phyloP scores from a whole-genome alignment of 345 rosid genomes.

The Kandelia obovata region DNA sequence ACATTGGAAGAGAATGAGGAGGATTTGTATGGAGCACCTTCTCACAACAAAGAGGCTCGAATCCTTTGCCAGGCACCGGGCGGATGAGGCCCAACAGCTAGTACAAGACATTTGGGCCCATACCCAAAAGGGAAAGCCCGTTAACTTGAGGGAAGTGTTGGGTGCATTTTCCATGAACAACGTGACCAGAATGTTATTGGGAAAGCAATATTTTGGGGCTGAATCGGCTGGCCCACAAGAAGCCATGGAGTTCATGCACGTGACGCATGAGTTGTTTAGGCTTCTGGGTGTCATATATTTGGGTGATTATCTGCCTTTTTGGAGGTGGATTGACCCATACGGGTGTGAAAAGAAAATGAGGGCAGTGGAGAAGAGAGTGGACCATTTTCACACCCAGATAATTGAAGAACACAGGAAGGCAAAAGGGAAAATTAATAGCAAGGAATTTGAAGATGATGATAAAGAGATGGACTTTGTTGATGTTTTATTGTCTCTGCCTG shows the following conservation, averaged over 20 bases:
- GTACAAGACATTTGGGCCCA: conserved; percentile 36
- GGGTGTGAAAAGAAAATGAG: conserved; percentile 82
- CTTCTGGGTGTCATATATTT: conserved; percentile 72
- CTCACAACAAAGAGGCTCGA: conserved; percentile 50
- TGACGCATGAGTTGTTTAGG: conserved; percentile 69
- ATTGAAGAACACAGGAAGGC: conserved; percentile 61
- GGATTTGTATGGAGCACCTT: conserved; percentile 67
- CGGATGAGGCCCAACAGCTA: conserved; percentile 46
- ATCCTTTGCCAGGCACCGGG: conserved; percentile 43
- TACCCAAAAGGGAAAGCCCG: conserved; percentile 33
- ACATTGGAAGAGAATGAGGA: conserved; percentile 63
- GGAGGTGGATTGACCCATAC: conserved; percentile 87
- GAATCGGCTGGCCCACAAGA: conserved; percentile 54
- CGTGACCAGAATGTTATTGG: conserved; percentile 80
- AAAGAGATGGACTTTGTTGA: conserved; percentile 78
- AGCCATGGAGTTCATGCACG: conserved; percentile 83
- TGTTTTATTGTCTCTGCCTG: conserved; percentile 72
- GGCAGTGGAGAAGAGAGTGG: conserved; percentile 85
- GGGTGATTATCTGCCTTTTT: conserved; percentile 84
- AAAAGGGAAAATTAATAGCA: conserved; percentile 13
- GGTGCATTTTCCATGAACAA: conserved; percentile 92
- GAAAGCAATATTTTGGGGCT: conserved; percentile 75
- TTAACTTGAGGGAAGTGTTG: conserved; percentile 67
- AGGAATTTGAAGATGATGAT: conserved; percentile 8
- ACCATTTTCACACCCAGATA: conserved; percentile 68